A percentile compares a stretch with the other conserved stretches of the same genome.
Evolutionary conservation across 805 yeast species (phyloP).

Genomic region (Wickerhamomyces rabaulensis): DNA sequence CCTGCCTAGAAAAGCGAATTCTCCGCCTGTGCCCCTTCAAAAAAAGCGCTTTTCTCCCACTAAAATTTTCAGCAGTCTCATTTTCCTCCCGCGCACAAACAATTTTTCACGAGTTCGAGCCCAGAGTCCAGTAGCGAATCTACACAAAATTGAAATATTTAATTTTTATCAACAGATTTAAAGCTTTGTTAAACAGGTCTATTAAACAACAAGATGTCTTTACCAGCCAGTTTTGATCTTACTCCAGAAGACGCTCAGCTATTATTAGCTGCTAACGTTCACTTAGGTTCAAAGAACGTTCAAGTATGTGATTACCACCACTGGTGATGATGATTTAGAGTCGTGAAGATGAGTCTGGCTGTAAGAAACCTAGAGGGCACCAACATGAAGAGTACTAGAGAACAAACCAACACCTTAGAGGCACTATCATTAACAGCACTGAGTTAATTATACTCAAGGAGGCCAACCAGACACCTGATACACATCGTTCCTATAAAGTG

Average conservation of each 20-base stretch:
- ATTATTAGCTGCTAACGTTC: slow-evolving; percentile 98
- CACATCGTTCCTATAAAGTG: neutral
- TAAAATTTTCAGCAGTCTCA: neutral
- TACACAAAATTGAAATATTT: slow-evolving; percentile 19
- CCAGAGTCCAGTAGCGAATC: neutral
- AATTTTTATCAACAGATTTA: slow-evolving; percentile 9
- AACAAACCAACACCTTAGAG: no score
- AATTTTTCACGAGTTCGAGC: slow-evolving; percentile 12
- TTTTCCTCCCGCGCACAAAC: slow-evolving; percentile 5
- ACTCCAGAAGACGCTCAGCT: slow-evolving; percentile 99
- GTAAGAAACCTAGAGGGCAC: neutral
- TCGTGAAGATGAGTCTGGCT: neutral
- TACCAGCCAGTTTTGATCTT: slow-evolving; percentile 85
- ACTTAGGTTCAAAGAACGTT: slow-evolving; percentile 99
- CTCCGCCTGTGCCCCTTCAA: slow-evolving; percentile 4
- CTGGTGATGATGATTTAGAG: neutral
- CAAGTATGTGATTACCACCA: slow-evolving; percentile 64
- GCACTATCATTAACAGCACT: neutral
- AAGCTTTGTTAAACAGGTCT: slow-evolving; percentile 1
- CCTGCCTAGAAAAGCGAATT: neutral
- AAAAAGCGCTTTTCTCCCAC: neutral
- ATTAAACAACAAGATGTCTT: slow-evolving; percentile 49
- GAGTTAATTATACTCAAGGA: neutral
- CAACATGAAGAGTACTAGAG: neutral
- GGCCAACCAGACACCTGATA: neutral